Evolutionary conservation across 129 eudicot genomes (phyloP).

Genomic region (Chrysanthemum seticuspe): DNA sequence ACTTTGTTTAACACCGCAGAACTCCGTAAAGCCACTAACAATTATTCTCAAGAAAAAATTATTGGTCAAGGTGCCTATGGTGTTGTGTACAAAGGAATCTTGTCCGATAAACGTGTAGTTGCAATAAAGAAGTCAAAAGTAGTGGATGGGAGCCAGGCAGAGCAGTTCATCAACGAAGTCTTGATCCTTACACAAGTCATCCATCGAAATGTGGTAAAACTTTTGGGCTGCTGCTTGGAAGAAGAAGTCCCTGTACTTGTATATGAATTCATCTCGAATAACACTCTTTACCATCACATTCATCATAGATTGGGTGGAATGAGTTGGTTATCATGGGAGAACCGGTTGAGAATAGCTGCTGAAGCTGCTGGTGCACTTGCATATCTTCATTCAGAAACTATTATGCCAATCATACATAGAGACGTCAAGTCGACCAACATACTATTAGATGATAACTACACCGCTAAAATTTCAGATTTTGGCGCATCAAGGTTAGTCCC

Average conservation of each 20-base stretch:
- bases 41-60: not conserved
- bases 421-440: no score
- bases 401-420: no score
- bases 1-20: not conserved
- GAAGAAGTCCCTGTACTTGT: constrained; percentile 12
- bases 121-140: constrained; percentile 3
- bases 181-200: constrained; percentile 7
- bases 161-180: not conserved
- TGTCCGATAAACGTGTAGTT: not conserved
- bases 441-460: no score
- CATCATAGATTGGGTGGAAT: constrained; percentile 5
- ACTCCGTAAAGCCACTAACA: not conserved
- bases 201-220: constrained; percentile 3
- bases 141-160: not conserved
- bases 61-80: constrained; percentile 15
- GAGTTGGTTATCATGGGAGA: constrained; percentile 10
- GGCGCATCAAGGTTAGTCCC: no score
- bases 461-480: no score
- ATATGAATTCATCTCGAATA: not conserved
- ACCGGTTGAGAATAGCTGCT: not conserved
- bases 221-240: not conserved
- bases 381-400: not conserved
- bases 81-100: not conserved
- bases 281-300: not conserved
- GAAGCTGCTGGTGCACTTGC: constrained; percentile 5